These are phyloP conservation scores for Annulohypoxylon stygium DNA, from an alignment of 495 filamentous ascomycete species.

Conservation along the genomic window DNA sequence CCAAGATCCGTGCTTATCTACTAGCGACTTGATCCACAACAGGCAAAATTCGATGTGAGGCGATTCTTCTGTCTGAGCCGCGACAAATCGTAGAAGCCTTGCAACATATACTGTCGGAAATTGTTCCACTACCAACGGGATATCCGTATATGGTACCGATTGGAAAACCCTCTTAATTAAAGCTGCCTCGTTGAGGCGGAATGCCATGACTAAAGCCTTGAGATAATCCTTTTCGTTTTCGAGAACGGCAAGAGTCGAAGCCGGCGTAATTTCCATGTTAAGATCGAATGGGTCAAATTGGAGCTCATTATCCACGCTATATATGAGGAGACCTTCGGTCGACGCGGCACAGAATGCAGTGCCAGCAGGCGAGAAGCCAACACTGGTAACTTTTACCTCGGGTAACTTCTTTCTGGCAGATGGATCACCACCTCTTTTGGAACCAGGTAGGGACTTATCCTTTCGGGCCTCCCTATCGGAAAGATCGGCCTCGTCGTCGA, in stretches of 20 bases:
- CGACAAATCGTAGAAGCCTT: slow-evolving; percentile 85
- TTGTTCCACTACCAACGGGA: slow-evolving; percentile 80
- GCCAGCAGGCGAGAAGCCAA: slow-evolving; percentile 90
- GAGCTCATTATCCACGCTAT: slow-evolving; percentile 83
- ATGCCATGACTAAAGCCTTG: slow-evolving; percentile 95
- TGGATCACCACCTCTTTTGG: slow-evolving; percentile 83
- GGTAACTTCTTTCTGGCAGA: slow-evolving; percentile 79
- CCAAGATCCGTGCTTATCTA: slow-evolving; percentile 84
- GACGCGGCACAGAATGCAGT: slow-evolving; percentile 93
- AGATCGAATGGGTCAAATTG: slow-evolving; percentile 97
- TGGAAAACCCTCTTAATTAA: slow-evolving; percentile 88
- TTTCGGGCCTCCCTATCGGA: slow-evolving; percentile 89
- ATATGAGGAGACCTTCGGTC: slow-evolving; percentile 93
- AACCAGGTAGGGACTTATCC: slow-evolving; percentile 87
- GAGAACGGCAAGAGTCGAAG: slow-evolving; percentile 81
- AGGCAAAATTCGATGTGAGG: slow-evolving; percentile 95
- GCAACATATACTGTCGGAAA: slow-evolving; percentile 89
- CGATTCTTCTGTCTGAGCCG: slow-evolving; percentile 85
- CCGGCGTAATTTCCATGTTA: slow-evolving; percentile 90
- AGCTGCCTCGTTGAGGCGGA: slow-evolving; percentile 85
- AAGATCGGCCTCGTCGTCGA: slow-evolving; percentile 88
- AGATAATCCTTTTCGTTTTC: slow-evolving; percentile 81
- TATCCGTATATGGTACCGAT: slow-evolving; percentile 78
- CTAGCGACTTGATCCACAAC: slow-evolving; percentile 88
- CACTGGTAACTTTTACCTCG: slow-evolving; percentile 85